Evolutionary conservation across 352 stramenopile species (phyloP), one percentile per base, ranked within the genome.

Genomic region (Phytophthora sp.): DNA sequence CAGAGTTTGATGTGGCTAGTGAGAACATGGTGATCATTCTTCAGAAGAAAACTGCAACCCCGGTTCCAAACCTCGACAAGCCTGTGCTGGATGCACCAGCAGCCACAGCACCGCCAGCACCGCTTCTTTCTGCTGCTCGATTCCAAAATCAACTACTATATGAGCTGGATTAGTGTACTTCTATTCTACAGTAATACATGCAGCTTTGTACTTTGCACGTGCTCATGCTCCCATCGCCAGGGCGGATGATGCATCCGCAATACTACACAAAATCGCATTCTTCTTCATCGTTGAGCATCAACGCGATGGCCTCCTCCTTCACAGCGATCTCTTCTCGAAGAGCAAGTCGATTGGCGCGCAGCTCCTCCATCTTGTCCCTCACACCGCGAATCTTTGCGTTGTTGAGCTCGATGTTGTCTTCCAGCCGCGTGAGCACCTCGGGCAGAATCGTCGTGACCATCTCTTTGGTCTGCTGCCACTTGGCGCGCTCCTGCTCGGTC

Each of bases 121-220:
- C 62, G n/a, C 42, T 68, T 23, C 44, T 64, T 5, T 39, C 56
- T 1, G 63, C 76, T 26, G 65, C 78, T 28, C 74, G 72, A 23
- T 90, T 90, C 58, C 80, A 89, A 62, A 92, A 92, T 57, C 68
- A 92, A 23, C 57, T 92, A 20, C 62, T 92, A 1, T 89, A 89
- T 53, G 75, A 92, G 50, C 58, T 91, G 18, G 83, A 92, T 46
- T 90, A 59, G 21, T 11, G 28, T 11, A 32, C 28, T 32, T 32
- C 6, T 32, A 11, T 6, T 11, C 6, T 32, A 11, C 6, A 11
- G 28, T 6, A 32, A 32, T 11, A 32, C 28, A 32, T 32, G n/a
- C n/a, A n/a, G n/a, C n/a, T n/a, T n/a, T n/a, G n/a, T n/a, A n/a
- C n/a, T n/a, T n/a, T n/a, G n/a, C n/a, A n/a, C n/a, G n/a, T n/a